Base-by-base conservation (phyloP, 805 yeast species). In the Zygoascus bituminiphila region DNA sequence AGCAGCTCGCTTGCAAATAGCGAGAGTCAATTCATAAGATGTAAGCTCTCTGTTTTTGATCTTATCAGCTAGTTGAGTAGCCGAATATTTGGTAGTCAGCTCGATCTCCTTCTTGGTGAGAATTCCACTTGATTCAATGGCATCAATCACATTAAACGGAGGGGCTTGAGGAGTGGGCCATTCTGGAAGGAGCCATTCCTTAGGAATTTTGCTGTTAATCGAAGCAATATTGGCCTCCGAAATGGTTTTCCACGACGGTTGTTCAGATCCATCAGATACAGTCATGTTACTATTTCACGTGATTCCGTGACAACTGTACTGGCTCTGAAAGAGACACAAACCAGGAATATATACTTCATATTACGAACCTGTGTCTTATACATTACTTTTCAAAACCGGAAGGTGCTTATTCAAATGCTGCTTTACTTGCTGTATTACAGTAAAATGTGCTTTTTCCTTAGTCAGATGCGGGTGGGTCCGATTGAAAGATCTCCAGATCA, bases 1-100 rank as follows among this genome's bases (percentile, higher is more conserved):
- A 10, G 41, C 40, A 2, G 84, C 77, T 41, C 84, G 62, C 56
- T 79, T 79, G 51, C 78, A 72, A 60, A 74, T 80, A 1, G 84
- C 84, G 9, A 61, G 62, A 1, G 76, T 65, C 2, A 79, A 80
- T 41, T 74, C 70, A 1, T 63, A 59, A 1, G 82, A 61, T 2
- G 71, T 62, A 35, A 68, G 68, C 2, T 78, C 79, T 44, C 63
- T 62, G 40, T 75, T 51, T 52, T 70, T 67, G 49, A 73, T 61
- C 47, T 71, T 66, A 47, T 73, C 78, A 49, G 78, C 76, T 45
- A 78, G 65, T 0, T 80, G 76, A 14, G 36, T 31, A 8, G 46
- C 24, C 7, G 24, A 5, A 23, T 43, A 43, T 23, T 43, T 33
- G 14, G 19, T 17, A 22, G 46, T 43, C 20, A 43, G 24, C 21